A percentile compares a stretch with the other conserved stretches of the same genome.
phyloP scores from a whole-genome alignment of 768 basidiomycete species.

The Amanita molliuscula region DNA sequence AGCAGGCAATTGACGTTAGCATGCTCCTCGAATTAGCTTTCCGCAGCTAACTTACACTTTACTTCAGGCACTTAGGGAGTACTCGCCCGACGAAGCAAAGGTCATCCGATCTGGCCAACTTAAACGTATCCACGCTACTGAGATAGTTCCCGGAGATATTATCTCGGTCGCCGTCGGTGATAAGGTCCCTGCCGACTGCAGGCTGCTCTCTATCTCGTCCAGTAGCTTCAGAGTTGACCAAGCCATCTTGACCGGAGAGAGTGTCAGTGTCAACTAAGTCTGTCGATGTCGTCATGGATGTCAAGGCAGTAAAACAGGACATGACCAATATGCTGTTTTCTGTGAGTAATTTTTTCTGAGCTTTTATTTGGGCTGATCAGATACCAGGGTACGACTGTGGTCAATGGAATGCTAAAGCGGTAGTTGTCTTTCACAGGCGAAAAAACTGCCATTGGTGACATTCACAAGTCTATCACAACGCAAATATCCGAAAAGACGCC shows the following conservation, averaged over 20 bases:
- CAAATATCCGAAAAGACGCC: constrained; percentile 96
- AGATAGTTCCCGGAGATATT: constrained; percentile 93
- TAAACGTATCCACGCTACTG: constrained; percentile 70
- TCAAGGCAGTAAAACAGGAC: constrained; percentile 89
- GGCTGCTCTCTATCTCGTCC: constrained; percentile 81
- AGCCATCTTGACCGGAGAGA: constrained; percentile 94
- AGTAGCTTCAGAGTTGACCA: constrained; percentile 94
- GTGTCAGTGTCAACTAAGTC: constrained; percentile 81
- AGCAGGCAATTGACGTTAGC: constrained; percentile 93
- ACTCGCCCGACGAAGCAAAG: constrained; percentile 94
- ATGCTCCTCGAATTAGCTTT: not conserved
- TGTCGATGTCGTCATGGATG: constrained; percentile 54
- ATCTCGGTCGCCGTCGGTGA: constrained; percentile 88
- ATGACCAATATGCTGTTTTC: constrained; percentile 97
- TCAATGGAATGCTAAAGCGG: constrained; percentile 80
- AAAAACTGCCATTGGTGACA: constrained; percentile 90
- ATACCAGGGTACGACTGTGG: constrained; percentile 84
- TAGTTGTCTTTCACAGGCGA: constrained; percentile 85
- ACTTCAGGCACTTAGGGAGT: constrained; percentile 84
- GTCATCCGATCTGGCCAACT: constrained; percentile 68
- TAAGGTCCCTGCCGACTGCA: constrained; percentile 91
- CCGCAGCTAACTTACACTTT: constrained; percentile 6
- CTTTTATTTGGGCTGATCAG: not conserved
- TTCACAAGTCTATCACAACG: constrained; percentile 90
- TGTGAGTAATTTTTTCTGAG: constrained; percentile 28